Conservation (phyloP, 345 rosid genomes). For the Melaleuca alternifolia region DNA sequence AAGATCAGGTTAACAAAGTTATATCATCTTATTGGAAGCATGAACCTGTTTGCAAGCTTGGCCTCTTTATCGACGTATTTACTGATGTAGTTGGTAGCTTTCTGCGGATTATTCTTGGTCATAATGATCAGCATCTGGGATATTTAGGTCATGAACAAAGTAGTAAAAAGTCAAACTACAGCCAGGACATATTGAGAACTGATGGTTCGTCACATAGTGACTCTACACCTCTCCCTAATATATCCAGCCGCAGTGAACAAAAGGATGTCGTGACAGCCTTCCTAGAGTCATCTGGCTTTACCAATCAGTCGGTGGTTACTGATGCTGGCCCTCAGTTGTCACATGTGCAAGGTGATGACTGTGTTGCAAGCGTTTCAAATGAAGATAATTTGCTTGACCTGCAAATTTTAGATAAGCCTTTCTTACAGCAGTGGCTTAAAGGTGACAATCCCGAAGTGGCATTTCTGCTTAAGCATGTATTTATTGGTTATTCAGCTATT, state of each 20-base stretch:
- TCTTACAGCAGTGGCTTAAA: slow-evolving; percentile 39
- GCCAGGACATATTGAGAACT: neutral
- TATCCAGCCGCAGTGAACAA: neutral
- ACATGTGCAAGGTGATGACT: slow-evolving; percentile 10
- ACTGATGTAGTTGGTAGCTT: slow-evolving; percentile 29
- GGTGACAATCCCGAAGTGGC: slow-evolving; percentile 50
- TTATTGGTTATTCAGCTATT: slow-evolving; percentile 61
- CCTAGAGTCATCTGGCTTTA: slow-evolving; percentile 5
- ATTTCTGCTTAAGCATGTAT: slow-evolving; percentile 58
- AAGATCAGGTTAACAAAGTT: slow-evolving; percentile 19
- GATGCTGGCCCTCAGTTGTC: neutral
- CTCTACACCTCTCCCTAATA: neutral
- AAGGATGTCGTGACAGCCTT: neutral
- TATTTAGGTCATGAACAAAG: slow-evolving; percentile 12
- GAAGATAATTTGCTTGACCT: slow-evolving; percentile 19
- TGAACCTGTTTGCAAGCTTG: slow-evolving; percentile 28
- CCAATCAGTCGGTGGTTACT: slow-evolving; percentile 8
- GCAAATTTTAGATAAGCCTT: slow-evolving; percentile 17
- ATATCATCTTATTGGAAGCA: slow-evolving; percentile 23
- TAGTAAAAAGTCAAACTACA: slow-evolving; percentile 2
- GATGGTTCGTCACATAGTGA: slow-evolving; percentile 1
- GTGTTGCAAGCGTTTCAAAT: slow-evolving; percentile 17
- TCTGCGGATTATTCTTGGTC: slow-evolving; percentile 23
- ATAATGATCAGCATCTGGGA: slow-evolving; percentile 19
- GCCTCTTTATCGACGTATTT: slow-evolving; percentile 19